These are phyloP conservation scores for Paecilomyces formosus DNA, from an alignment of 2,329 filamentous ascomycete genomes.

Conservation along the genomic window DNA sequence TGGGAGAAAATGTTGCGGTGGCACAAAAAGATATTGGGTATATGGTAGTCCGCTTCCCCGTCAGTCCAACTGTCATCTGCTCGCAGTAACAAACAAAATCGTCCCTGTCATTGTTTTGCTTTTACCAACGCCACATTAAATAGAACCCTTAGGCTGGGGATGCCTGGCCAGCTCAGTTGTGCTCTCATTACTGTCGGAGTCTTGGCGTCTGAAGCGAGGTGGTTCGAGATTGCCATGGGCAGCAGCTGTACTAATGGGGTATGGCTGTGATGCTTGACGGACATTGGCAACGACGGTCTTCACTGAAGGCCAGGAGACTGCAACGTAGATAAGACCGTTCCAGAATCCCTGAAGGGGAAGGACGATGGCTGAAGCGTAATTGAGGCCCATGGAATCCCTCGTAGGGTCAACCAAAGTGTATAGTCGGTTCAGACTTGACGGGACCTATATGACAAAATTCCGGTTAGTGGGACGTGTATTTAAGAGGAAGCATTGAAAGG, in stretches of 20 bases:
- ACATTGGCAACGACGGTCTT: conserved; percentile 25
- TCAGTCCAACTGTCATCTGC: background rate
- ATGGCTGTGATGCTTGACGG: background rate
- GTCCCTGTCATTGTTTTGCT: background rate
- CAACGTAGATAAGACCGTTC: conserved; percentile 71
- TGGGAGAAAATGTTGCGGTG: too few species aligned
- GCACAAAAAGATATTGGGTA: too few species aligned
- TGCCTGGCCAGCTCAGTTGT: background rate
- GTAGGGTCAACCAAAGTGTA: conserved; percentile 58
- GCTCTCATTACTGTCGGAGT: background rate
- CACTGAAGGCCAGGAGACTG: conserved; percentile 61
- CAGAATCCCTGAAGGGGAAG: conserved; percentile 77
- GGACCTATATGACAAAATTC: conserved; percentile 37
- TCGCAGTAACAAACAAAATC: background rate
- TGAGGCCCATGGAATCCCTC: conserved; percentile 50
- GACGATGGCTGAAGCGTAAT: conserved; percentile 65
- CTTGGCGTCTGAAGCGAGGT: background rate
- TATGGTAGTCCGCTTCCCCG: background rate
- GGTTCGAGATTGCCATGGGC: background rate
- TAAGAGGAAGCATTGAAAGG: background rate
- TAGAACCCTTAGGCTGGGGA: background rate
- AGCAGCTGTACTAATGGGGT: background rate
- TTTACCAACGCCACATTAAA: background rate
- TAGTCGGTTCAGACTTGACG: conserved; percentile 68
- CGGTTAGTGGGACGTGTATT: too few species aligned